Conservation (phyloP, 331 rosid species). For the Prunus yedoensis region DNA sequence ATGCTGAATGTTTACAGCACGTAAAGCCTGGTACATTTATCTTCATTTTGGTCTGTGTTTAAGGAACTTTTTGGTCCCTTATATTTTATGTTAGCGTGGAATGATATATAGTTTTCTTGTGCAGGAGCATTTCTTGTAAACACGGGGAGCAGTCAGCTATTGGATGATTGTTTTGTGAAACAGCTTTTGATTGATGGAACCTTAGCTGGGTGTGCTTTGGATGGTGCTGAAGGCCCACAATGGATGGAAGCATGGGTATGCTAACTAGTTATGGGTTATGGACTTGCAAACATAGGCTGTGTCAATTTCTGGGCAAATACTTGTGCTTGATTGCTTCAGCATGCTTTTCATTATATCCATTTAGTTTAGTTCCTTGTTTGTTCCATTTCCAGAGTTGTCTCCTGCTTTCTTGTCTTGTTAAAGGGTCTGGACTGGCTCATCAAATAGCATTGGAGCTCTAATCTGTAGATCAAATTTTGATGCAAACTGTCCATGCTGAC, state of each 20-base stretch:
- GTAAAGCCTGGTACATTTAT: constrained; percentile 75
- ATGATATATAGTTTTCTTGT: constrained; percentile 12
- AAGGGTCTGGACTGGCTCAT: not conserved
- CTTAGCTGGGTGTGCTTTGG: constrained; percentile 97
- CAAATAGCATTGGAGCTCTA: not conserved
- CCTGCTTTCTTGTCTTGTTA: not conserved
- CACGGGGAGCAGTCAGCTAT: constrained; percentile 87
- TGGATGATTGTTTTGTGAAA: constrained; percentile 98
- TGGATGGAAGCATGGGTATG: constrained; percentile 99
- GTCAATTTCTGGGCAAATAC: not conserved
- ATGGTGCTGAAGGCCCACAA: constrained; percentile 99
- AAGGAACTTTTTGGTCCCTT: not conserved
- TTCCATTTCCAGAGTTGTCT: not conserved
- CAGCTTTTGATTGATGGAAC: constrained; percentile 97
- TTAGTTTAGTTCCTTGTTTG: not conserved
- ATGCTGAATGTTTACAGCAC: constrained; percentile 89
- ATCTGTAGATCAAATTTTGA: not conserved
- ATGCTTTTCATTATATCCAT: not conserved
- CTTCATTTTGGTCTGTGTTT: constrained; percentile 15
- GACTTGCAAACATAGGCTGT: constrained; percentile 4
- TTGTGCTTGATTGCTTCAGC: not conserved
- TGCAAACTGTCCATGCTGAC: not conserved
- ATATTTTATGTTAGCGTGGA: constrained; percentile 15
- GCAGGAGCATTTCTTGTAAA: constrained; percentile 95
- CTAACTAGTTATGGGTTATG: constrained; percentile 25